Evolutionary conservation across 2,329 filamentous ascomycete genomes (phyloP).

Genomic region (Arthrobotrys entomopaga): DNA sequence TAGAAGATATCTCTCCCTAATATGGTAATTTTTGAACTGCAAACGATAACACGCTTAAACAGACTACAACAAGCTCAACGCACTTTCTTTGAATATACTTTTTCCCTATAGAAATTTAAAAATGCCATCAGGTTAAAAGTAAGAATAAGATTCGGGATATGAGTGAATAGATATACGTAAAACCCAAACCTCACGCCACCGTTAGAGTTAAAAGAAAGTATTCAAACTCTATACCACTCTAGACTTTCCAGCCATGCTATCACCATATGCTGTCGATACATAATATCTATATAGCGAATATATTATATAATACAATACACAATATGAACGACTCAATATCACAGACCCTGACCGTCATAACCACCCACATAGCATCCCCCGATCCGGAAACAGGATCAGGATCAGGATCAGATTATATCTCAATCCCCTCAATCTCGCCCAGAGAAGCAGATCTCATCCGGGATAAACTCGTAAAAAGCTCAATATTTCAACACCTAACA

Average conservation of each 20-base stretch:
- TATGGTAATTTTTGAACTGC: conserved; percentile 22
- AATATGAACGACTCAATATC: no score
- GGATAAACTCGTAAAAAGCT: background rate
- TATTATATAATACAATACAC: no score
- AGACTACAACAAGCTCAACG: conserved; percentile 43
- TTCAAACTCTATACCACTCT: background rate
- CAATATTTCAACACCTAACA: background rate
- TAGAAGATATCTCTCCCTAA: background rate
- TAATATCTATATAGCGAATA: no score
- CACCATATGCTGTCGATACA: no score
- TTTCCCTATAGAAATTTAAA: no score
- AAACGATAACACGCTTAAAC: conserved; percentile 21
- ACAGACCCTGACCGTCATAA: no score
- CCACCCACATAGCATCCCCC: no score
- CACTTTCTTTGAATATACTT: background rate
- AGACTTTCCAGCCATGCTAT: background rate
- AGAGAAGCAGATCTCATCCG: conserved; percentile 5
- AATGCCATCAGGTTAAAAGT: no score
- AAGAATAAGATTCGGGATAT: conserved; percentile 5
- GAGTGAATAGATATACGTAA: conserved; percentile 12
- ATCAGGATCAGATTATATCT: conserved; percentile 21
- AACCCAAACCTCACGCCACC: background rate
- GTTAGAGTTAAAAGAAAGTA: background rate
- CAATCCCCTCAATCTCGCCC: background rate
- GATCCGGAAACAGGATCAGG: no score